These are phyloP conservation scores for Linaria vulgaris DNA, from an alignment of 257 asterid species.

Conservation along the genomic window DNA sequence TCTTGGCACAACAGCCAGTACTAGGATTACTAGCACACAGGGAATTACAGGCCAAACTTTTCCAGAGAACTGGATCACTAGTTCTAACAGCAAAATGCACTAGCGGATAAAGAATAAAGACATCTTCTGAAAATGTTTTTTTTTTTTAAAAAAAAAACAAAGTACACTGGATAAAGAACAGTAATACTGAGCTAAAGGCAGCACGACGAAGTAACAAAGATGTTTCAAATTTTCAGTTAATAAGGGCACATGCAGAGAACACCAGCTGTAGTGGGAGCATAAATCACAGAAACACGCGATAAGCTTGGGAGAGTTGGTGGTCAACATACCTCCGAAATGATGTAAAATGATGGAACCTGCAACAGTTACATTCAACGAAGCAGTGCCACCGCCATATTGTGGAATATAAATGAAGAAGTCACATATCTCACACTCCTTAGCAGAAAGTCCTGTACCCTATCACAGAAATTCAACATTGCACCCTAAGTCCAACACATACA, in stretches of 20 bases:
- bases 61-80: too few species aligned
- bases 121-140: too few species aligned
- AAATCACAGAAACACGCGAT: background rate
- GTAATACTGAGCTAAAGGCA: background rate
- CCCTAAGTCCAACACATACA: background rate
- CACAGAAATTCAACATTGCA: slow-evolving; percentile 18
- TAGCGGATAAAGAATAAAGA: too few species aligned
- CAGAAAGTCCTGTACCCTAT: slow-evolving; percentile 93
- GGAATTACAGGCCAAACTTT: too few species aligned
- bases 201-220: background rate
- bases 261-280: background rate
- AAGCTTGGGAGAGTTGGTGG: background rate
- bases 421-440: slow-evolving; percentile 90
- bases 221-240: too few species aligned
- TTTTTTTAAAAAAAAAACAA: too few species aligned
- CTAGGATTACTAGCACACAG: too few species aligned
- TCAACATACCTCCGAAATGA: slow-evolving; percentile 78
- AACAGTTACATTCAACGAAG: slow-evolving; percentile 89
- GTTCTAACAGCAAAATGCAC: too few species aligned
- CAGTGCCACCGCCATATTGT: slow-evolving; percentile 94
- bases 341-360: slow-evolving; percentile 94
- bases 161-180: background rate
- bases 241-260: background rate
- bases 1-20: too few species aligned
- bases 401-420: slow-evolving; percentile 94